Evolutionary conservation across 2,329 filamentous ascomycete species (phyloP).

Genomic region (Beauveria scarabaeidicola): DNA sequence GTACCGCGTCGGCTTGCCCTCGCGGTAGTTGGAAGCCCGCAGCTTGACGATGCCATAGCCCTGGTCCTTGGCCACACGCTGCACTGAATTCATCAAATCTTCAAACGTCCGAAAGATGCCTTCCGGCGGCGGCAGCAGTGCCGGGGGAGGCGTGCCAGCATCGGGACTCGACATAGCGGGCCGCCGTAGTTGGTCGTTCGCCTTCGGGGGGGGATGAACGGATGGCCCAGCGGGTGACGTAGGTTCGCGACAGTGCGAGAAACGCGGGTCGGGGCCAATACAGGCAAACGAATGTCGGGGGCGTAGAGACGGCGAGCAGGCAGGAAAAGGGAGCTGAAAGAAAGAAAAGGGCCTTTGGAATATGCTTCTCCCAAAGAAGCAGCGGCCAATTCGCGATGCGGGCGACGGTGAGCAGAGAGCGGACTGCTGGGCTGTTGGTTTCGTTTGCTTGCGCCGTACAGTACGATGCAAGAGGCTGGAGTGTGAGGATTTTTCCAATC

Average conservation of each 20-base stretch:
- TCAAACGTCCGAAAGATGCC: slow-evolving; percentile 53
- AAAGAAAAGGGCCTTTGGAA: background rate
- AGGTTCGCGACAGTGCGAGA: slow-evolving; percentile 10
- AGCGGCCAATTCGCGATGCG: slow-evolving; percentile 2
- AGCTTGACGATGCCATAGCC: slow-evolving; percentile 56
- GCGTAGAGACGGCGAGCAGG: background rate
- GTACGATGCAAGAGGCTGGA: slow-evolving; percentile 25
- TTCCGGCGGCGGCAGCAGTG: slow-evolving; percentile 48
- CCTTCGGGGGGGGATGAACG: slow-evolving; percentile 20
- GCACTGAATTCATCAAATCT: slow-evolving; percentile 48
- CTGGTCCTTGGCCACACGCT: slow-evolving; percentile 52
- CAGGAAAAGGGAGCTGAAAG: background rate
- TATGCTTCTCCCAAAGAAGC: background rate
- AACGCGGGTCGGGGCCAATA: background rate
- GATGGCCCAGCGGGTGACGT: slow-evolving; percentile 5
- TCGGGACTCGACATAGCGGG: slow-evolving; percentile 14
- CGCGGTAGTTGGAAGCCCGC: slow-evolving; percentile 54
- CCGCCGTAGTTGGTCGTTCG: slow-evolving; percentile 12
- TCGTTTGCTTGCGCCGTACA: slow-evolving; percentile 7
- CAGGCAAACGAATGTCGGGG: background rate
- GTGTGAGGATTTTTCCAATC: slow-evolving; percentile 34
- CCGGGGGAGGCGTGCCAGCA: slow-evolving; percentile 34
- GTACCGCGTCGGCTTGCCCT: slow-evolving; percentile 53
- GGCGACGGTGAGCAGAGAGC: slow-evolving; percentile 9
- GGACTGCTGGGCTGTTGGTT: slow-evolving; percentile 17